A percentile compares a stretch with the other conserved stretches of the same genome.
Evolutionary conservation across 2,329 filamentous ascomycete genomes (phyloP).

Genomic region (Fusarium temperatum): DNA sequence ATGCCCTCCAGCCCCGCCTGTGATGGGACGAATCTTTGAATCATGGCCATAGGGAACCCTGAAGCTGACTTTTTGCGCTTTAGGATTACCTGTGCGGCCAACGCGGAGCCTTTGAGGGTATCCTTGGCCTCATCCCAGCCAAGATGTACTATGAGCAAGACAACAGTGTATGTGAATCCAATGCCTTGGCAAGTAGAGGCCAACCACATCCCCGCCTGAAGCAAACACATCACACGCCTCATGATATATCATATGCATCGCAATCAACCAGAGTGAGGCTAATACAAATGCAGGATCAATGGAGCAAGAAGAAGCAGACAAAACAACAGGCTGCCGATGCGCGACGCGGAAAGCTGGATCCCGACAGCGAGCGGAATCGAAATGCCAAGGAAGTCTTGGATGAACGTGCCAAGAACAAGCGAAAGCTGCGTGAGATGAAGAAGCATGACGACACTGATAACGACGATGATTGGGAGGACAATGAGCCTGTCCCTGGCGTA

Average conservation of each 20-base stretch:
- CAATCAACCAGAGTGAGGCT: slow-evolving; percentile 10
- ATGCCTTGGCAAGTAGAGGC: neutral
- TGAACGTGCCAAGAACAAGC: slow-evolving; percentile 78
- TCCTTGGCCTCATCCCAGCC: slow-evolving; percentile 87
- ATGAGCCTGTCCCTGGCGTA: slow-evolving; percentile 61
- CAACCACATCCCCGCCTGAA: slow-evolving; percentile 5
- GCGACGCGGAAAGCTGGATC: slow-evolving; percentile 89
- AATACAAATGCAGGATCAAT: slow-evolving; percentile 75
- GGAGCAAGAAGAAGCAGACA: slow-evolving; percentile 92
- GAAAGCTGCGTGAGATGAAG: slow-evolving; percentile 75
- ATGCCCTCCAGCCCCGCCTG: slow-evolving; percentile 42
- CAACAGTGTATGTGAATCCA: slow-evolving; percentile 71
- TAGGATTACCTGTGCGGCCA: slow-evolving; percentile 67
- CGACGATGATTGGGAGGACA: slow-evolving; percentile 57
- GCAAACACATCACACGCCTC: neutral
- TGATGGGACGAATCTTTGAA: slow-evolving; percentile 4
- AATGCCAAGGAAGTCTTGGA: slow-evolving; percentile 94
- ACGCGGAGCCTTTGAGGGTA: slow-evolving; percentile 82
- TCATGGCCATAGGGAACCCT: slow-evolving; percentile 20
- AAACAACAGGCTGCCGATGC: slow-evolving; percentile 86
- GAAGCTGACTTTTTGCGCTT: slow-evolving; percentile 32
- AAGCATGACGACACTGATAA: slow-evolving; percentile 55
- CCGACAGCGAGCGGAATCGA: slow-evolving; percentile 80
- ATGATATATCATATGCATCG: neutral
- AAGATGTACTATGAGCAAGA: slow-evolving; percentile 92